Percentiles rank a stretch among this genome's conserved stretches.
Evolutionary conservation across 2,329 filamentous ascomycete genomes (phyloP).

Genomic region (Rhynchosporium agropyri): DNA sequence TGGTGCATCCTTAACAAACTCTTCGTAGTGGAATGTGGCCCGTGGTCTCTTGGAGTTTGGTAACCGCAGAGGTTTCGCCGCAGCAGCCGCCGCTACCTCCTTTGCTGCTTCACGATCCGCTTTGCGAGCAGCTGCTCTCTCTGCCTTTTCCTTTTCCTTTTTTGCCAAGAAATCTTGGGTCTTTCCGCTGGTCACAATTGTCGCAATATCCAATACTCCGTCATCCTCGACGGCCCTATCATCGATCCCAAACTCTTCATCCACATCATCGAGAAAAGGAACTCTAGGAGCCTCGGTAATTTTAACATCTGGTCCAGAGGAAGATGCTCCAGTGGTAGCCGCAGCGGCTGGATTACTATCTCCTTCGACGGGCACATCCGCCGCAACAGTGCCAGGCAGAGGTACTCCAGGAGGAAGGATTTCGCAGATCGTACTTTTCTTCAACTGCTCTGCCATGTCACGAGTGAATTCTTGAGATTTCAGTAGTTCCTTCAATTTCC

Average conservation of each 20-base stretch:
- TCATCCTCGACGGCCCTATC: constrained; percentile 59
- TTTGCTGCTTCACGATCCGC: constrained; percentile 60
- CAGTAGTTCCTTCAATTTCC: constrained; percentile 69
- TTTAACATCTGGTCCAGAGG: constrained; percentile 42
- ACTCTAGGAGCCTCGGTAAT: constrained; percentile 39
- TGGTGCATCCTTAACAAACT: constrained; percentile 52
- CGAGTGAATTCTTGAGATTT: constrained; percentile 59
- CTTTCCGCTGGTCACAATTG: constrained; percentile 79
- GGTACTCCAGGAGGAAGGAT: constrained; percentile 60
- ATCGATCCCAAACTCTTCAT: constrained; percentile 45
- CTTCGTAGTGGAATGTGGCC: constrained; percentile 75
- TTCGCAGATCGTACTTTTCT: constrained; percentile 67
- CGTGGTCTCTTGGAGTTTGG: constrained; percentile 73
- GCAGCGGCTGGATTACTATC: constrained; percentile 40
- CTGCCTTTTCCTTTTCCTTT: constrained; percentile 78
- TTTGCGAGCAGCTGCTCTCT: constrained; percentile 64
- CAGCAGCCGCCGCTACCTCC: constrained; percentile 50
- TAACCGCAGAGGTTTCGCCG: constrained; percentile 60
- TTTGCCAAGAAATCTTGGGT: constrained; percentile 81
- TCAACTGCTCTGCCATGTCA: constrained; percentile 72
- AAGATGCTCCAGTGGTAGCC: constrained; percentile 40
- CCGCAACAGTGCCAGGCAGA: constrained; percentile 51
- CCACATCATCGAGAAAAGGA: constrained; percentile 37
- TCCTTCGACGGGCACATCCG: constrained; percentile 50
- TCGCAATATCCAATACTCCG: constrained; percentile 81